These are phyloP conservation scores for Rhodotorula sp. DNA, from an alignment of 1,284 basidiomycete genomes.

Conservation along the genomic window DNA sequence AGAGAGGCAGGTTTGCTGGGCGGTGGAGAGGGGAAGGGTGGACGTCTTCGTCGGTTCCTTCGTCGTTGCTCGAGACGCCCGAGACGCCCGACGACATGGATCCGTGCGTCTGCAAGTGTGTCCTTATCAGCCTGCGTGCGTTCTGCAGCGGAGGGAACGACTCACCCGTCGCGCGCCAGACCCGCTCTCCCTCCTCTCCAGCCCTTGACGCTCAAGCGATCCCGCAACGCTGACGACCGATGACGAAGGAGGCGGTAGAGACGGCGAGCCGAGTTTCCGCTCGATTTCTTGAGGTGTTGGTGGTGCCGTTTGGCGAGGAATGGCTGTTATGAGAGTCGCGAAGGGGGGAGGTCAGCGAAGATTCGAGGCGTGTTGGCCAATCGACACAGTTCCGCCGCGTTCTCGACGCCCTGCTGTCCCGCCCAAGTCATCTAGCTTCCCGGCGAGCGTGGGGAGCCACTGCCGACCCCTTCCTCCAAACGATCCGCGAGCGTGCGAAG, in stretches of 20 bases:
- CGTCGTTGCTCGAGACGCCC: conserved; percentile 10
- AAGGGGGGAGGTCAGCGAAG: not conserved
- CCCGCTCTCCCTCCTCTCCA: conserved; percentile 18
- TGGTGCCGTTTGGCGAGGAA: conserved; percentile 57
- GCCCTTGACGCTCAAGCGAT: conserved; percentile 1
- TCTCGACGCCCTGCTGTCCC: too few relatives aligned
- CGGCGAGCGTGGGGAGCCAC: too few relatives aligned
- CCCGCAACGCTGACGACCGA: too few relatives aligned
- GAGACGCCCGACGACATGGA: not conserved
- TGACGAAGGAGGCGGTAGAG: not conserved
- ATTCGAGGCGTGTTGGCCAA: not conserved
- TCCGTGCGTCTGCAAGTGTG: not conserved
- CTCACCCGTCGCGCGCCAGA: conserved; percentile 10
- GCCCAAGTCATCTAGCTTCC: too few relatives aligned
- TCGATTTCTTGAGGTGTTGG: conserved; percentile 82
- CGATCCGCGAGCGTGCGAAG: too few relatives aligned
- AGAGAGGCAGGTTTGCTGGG: conserved; percentile 20
- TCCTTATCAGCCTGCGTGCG: too few relatives aligned
- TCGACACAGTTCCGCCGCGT: too few relatives aligned
- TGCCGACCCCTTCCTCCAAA: too few relatives aligned
- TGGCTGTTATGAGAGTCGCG: not conserved
- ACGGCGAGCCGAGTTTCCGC: conserved; percentile 61
- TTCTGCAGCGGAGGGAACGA: not conserved
- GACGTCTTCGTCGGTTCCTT: not conserved
- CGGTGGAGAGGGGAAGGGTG: conserved; percentile 12